Percentiles rank a stretch among this genome's conserved stretches.
phyloP scores from a whole-genome alignment of 768 basidiomycete genomes.

The Rhodotorula graminis region DNA sequence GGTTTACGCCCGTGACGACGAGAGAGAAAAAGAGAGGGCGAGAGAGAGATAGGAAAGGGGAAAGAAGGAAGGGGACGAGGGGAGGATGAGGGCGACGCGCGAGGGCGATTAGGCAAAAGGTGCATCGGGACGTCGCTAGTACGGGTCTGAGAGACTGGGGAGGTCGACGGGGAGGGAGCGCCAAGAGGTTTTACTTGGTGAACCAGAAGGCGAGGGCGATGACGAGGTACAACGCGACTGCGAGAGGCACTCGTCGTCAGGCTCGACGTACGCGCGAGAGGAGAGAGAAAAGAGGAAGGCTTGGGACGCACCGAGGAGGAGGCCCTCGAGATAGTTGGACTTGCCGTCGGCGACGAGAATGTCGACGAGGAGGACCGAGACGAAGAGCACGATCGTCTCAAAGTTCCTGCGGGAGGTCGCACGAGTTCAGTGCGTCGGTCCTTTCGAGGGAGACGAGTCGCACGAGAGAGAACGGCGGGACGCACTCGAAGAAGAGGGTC shows the following conservation, averaged over 20 bases:
- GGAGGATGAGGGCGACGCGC: too few relatives aligned
- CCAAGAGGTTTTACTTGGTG: not conserved
- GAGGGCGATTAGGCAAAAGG: too few relatives aligned
- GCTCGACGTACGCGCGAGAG: too few relatives aligned
- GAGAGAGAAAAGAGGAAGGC: not conserved
- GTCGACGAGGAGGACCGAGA: constrained; percentile 81
- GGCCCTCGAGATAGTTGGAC: constrained; percentile 87
- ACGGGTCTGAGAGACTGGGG: not conserved
- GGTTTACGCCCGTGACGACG: too few relatives aligned
- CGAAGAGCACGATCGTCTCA: constrained; percentile 81
- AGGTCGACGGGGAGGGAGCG: not conserved
- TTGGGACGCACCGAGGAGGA: constrained; percentile 54
- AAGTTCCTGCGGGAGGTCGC: constrained; percentile 53
- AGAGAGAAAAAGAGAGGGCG: too few relatives aligned
- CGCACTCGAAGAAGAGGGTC: constrained; percentile 41
- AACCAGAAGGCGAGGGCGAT: constrained; percentile 64
- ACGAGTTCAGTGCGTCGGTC: constrained; percentile 44
- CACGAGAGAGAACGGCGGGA: not conserved
- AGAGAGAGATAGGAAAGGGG: too few relatives aligned
- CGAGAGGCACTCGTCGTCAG: not conserved
- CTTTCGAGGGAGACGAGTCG: not conserved
- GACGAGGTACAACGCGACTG: constrained; percentile 66
- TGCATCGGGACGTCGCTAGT: too few relatives aligned
- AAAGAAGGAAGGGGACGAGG: too few relatives aligned
- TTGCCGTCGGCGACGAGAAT: constrained; percentile 68